These are phyloP conservation scores for Carallia pectinifolia DNA, from an alignment of 345 rosid species.

Conservation along the genomic window DNA sequence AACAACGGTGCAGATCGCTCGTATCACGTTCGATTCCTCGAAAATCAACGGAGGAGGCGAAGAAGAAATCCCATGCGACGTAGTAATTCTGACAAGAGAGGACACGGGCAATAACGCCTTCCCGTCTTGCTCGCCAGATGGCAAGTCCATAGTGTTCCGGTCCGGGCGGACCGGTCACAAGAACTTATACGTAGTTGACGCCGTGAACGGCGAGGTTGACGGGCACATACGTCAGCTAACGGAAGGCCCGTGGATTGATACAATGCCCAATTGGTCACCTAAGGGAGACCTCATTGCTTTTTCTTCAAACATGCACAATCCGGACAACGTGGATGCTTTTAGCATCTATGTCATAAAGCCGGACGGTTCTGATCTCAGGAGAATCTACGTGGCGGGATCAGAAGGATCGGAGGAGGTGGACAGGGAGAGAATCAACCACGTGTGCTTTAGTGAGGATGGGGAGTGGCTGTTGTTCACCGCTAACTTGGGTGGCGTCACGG, in stretches of 20 bases:
- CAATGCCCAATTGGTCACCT: conserved; percentile 91
- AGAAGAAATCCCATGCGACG: conserved; percentile 54
- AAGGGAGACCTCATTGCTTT: conserved; percentile 84
- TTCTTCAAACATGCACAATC: conserved; percentile 78
- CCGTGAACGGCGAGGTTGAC: conserved; percentile 56
- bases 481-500: conserved; percentile 59
- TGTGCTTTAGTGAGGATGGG: conserved; percentile 66
- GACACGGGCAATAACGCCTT: conserved; percentile 86
- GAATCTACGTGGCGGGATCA: conserved; percentile 55
- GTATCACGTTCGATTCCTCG: conserved; percentile 45
- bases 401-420: conserved; percentile 51
- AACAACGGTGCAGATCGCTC: conserved; percentile 74
- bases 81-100: conserved; percentile 66
- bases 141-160: conserved; percentile 68
- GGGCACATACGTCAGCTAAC: conserved; percentile 58
- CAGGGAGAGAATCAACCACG: conserved; percentile 79
- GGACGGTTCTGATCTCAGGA: conserved; percentile 61
- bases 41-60: conserved; percentile 37
- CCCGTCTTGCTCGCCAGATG: conserved; percentile 85
- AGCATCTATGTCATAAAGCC: conserved; percentile 66
- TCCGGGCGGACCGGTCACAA: conserved; percentile 77
- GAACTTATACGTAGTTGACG: conserved; percentile 61
- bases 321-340: conserved; percentile 31
- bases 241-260: conserved; percentile 75
- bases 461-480: conserved; percentile 69